Evolutionary conservation across 2,329 filamentous ascomycete species (phyloP).

Genomic region (Stemphylium lycopersici): DNA sequence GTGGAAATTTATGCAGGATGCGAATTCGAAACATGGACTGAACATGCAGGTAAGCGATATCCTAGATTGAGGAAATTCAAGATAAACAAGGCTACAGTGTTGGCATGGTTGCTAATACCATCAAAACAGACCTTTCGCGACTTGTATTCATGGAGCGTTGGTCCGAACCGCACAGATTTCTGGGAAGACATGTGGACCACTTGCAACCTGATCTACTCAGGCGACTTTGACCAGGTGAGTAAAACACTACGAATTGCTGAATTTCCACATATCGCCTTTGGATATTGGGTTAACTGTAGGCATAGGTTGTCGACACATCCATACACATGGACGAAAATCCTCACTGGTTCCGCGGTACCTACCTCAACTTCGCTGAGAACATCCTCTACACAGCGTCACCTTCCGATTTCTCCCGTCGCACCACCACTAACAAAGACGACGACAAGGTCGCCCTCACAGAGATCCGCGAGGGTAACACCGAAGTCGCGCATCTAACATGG

Average conservation of each 20-base stretch:
- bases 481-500: slow-evolving; percentile 67
- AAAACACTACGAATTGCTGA: no score
- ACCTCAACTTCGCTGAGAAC: slow-evolving; percentile 82
- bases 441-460: slow-evolving; percentile 72
- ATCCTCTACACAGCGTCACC: slow-evolving; percentile 65
- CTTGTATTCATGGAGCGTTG: slow-evolving; percentile 72
- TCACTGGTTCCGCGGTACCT: slow-evolving; percentile 76
- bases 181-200: slow-evolving; percentile 44
- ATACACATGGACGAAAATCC: slow-evolving; percentile 74
- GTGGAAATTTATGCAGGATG: slow-evolving; percentile 58
- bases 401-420: slow-evolving; percentile 53
- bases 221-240: slow-evolving; percentile 34
- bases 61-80: not conserved
- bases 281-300: not conserved
- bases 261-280: no score
- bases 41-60: slow-evolving; percentile 60
- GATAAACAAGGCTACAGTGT: no score
- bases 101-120: no score
- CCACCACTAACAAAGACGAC: slow-evolving; percentile 71
- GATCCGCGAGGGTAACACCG: slow-evolving; percentile 69
- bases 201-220: slow-evolving; percentile 39
- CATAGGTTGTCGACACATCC: slow-evolving; percentile 68
- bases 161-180: slow-evolving; percentile 58
- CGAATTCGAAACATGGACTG: slow-evolving; percentile 65
- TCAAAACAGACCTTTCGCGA: slow-evolving; percentile 66